Base-by-base conservation (phyloP, 2,329 filamentous ascomycete genomes). In the Calonectria leucothoes region DNA sequence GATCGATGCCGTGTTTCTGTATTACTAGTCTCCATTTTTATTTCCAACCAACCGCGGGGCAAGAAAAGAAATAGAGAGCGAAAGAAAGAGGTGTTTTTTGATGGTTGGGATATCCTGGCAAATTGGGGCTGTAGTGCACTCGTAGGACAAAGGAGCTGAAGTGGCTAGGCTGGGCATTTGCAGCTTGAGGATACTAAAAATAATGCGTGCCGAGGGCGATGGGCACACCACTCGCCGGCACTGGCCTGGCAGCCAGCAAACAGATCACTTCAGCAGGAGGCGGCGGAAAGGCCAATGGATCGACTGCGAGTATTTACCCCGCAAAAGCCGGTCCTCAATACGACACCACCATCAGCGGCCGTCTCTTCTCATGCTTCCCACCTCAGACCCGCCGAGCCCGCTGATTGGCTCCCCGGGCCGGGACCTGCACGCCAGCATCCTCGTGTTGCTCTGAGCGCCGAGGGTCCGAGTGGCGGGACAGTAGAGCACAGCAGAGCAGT, bases 391-490 rank as follows among this genome's bases (percentile, higher is more conserved):
- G 39, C 39, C 39, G 15, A 0, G 14, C 14, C 25, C 59, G 25
- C 37, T 64, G 37, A 64, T 64, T 64, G 12, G 59, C 39, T 27
- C 27, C 37, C 27, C 15, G 39, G 25, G 25, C 39, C 59, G 59
- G 59, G 59, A 64, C 37, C 59, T 64, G 59, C 59, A 64, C 39
- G 59, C 59, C 35, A 33, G 39, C 8, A 45, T 12, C 27, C 59
- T 64, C 59, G 59, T 64, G 59, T 64, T 64, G 25, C 15, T n/a
- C 23, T 48, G 55, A 37, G 59, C 59, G 39, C 59, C 59, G 59
- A 64, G 39, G 59, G 39, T 25, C 59, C 59, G 59, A 64, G 59
- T 64, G 39, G 59, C 8, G n/a, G 33, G 12, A n/a, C n/a, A n/a
- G n/a, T n/a, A n/a, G n/a, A 10, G n/a, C 12, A 45, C 42, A 45